A percentile compares a stretch with the other conserved stretches of the same genome.
Conservation (phyloP, 75 land plant species). For the Adiantum capillusveneris region DNA sequence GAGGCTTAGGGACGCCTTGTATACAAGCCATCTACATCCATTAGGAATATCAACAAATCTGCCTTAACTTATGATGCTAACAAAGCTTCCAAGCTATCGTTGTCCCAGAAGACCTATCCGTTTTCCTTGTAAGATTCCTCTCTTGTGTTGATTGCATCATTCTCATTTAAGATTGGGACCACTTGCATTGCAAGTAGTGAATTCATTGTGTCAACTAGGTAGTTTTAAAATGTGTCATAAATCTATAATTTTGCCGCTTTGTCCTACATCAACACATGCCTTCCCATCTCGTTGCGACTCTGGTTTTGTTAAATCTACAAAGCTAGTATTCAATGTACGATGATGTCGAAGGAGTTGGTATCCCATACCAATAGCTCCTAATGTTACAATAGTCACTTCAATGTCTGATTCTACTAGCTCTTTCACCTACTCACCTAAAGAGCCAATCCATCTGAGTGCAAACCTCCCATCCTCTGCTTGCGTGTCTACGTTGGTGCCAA, state of each 20-base stretch:
- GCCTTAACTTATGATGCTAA: constrained; percentile 10
- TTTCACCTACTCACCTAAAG: constrained; percentile 4
- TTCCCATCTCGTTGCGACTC: constrained; percentile 1
- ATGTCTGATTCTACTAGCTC: not conserved
- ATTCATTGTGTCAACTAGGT: not conserved
- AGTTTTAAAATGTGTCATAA: not conserved
- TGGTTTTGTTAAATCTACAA: not conserved
- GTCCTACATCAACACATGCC: constrained; percentile 3
- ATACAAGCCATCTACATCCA: constrained; percentile 8
- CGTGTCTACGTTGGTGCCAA: too few relatives aligned
- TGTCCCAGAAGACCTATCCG: not conserved
- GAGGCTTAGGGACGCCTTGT: constrained; percentile 1
- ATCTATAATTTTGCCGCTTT: not conserved
- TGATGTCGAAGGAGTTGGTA: not conserved
- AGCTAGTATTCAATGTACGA: not conserved
- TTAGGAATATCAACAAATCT: constrained; percentile 8
- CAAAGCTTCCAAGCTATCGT: constrained; percentile 8
- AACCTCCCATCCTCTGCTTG: too few relatives aligned
- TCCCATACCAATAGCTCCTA: not conserved
- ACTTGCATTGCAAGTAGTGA: not conserved
- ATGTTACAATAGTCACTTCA: not conserved
- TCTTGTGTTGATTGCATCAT: constrained; percentile 6
- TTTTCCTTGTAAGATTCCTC: not conserved
- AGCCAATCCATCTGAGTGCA: too few relatives aligned
- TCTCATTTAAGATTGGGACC: constrained; percentile 4